phyloP scores from a whole-genome alignment of 2,329 filamentous ascomycete genomes.

The Chaetomiaceae sp. region DNA sequence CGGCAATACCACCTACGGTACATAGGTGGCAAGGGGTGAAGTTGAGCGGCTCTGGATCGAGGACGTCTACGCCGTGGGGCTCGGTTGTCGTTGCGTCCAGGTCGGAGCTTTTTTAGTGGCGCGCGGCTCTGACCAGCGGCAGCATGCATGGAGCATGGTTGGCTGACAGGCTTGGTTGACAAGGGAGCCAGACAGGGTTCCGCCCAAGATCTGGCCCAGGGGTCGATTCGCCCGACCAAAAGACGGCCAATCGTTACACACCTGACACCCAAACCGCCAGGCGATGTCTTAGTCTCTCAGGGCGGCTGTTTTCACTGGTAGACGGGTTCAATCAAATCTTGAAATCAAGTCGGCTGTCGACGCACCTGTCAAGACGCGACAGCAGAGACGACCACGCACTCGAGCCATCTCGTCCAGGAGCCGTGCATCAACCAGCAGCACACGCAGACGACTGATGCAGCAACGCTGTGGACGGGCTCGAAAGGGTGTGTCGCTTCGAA shows the following conservation, averaged over 20 bases:
- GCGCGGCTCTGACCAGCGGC: conserved; percentile 23
- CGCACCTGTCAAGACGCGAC: not conserved
- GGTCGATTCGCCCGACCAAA: conserved; percentile 11
- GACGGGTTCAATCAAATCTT: not conserved
- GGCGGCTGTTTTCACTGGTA: not conserved
- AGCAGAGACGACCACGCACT: not conserved
- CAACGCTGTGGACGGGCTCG: not conserved
- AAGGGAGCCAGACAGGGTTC: conserved; percentile 11
- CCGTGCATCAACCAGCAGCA: no score
- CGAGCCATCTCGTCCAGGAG: not conserved
- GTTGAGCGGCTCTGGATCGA: no score
- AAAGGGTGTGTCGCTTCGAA: conserved; percentile 16
- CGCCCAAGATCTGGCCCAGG: conserved; percentile 18
- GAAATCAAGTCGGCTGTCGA: not conserved
- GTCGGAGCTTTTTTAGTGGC: conserved; percentile 14
- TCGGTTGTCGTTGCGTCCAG: conserved; percentile 1
- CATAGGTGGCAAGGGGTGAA: not conserved
- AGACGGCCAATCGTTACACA: conserved; percentile 24
- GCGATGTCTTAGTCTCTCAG: conserved; percentile 1
- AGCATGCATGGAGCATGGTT: conserved; percentile 9
- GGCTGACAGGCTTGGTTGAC: conserved; percentile 16
- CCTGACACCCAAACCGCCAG: conserved; percentile 6
- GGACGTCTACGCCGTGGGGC: no score
- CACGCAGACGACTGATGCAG: no score
- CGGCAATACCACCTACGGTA: conserved; percentile 6